A percentile compares a stretch with the other conserved stretches of the same genome.
Evolutionary conservation across 2,329 filamentous ascomycete genomes (phyloP).

Genomic region (Botrytis galanthina): DNA sequence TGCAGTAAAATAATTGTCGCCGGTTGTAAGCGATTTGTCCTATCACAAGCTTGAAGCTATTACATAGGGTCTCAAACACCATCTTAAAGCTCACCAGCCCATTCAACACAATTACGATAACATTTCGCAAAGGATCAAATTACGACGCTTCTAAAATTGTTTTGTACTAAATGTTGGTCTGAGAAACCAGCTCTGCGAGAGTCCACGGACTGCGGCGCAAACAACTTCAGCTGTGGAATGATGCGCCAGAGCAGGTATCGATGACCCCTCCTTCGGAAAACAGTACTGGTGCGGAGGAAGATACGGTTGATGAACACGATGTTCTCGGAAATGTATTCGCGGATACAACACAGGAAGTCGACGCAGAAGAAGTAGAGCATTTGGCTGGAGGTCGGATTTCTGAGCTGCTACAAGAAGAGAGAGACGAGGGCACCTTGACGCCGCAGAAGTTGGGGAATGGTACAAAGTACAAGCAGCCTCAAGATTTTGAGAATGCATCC

Average conservation of each 20-base stretch:
- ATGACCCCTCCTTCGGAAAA: constrained; percentile 70
- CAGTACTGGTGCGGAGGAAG: constrained; percentile 58
- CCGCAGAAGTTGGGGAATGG: constrained; percentile 39
- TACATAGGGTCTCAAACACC: constrained; percentile 14
- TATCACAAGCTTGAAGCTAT: constrained; percentile 14
- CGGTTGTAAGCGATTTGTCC: constrained; percentile 20
- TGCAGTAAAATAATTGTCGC: constrained; percentile 8
- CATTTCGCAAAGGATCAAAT: not conserved
- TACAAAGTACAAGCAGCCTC: constrained; percentile 34
- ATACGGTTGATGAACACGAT: constrained; percentile 50
- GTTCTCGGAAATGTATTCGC: constrained; percentile 40
- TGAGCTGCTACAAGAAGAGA: constrained; percentile 35
- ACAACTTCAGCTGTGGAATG: constrained; percentile 31
- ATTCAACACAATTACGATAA: not conserved
- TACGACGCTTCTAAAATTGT: not conserved
- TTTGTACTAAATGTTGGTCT: constrained; percentile 26
- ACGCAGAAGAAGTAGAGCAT: constrained; percentile 33
- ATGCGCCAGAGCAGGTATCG: constrained; percentile 41
- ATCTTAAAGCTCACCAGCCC: not conserved
- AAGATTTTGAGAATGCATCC: constrained; percentile 47
- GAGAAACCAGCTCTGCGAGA: constrained; percentile 26
- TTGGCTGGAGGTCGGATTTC: constrained; percentile 38
- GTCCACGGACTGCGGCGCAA: constrained; percentile 34
- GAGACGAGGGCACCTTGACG: constrained; percentile 29
- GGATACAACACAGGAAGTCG: constrained; percentile 1